Evolutionary conservation across 257 asterid species (phyloP), one percentile per base, ranked within the genome.

Genomic region (Penstemon barbatus): DNA sequence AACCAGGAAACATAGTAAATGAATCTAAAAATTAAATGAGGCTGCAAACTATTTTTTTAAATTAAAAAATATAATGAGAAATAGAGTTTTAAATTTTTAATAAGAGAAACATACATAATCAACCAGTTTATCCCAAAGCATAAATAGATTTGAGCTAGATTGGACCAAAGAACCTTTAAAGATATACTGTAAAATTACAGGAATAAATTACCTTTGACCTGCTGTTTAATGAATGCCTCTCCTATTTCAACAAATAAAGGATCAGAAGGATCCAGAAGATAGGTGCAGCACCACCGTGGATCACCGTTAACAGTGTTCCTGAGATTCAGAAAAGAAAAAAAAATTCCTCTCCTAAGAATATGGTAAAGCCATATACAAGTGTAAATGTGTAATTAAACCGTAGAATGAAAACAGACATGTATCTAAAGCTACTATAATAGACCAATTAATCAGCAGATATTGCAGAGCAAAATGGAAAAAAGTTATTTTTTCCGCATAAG

Each of bases 231-330:
- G 79, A 90, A 90, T 19, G 99, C 96, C 77, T 85, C 93, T 71
- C 99, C 99, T 74, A 93, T 90, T 79, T 87, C 77, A 41, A 87
- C 64, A 83, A 93, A 93, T 72, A 93, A 79, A 70, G 97, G 87
- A 74, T 93, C 99, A 48, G 99, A 86, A 60, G 99, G 97, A 77
- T 86, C 90, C 9, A 93, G 87, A 85, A 93, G 99, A 81, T 78
- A 90, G 65, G 97, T 93, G 80, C 97, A 93, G 78, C 97, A 90
- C 96, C 97, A 93, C 69, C 84, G 84, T 57, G 83, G 86, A 80
- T 90, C 83, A 44, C 88, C 91, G 71, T 80, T 66, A 69, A 93
- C 99, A 36, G 99, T 90, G 74, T 93, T 93, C 99, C 99, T 90
- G 74, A 42, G 63, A 61, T 71, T 52, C 64, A 73, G 67, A 57